phyloP scores from a whole-genome alignment of 371 early-diverging fungal species.

The Apophysomyces ossiformis region DNA sequence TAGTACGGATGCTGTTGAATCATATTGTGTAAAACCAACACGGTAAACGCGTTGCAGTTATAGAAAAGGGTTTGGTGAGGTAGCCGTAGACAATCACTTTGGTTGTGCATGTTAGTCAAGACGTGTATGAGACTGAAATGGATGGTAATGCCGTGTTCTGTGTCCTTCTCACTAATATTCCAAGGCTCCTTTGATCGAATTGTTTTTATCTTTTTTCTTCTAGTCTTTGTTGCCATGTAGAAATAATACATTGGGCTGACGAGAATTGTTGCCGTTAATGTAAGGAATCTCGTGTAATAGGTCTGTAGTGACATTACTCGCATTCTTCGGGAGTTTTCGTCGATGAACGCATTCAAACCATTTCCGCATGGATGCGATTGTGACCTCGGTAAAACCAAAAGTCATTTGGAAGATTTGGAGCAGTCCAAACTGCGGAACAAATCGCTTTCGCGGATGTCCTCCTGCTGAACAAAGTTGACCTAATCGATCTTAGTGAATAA shows the following conservation, averaged over 20 bases:
- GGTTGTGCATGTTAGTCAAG: constrained; percentile 35
- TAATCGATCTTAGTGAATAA: constrained; percentile 23
- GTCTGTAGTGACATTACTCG: constrained; percentile 41
- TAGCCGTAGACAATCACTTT: constrained; percentile 37
- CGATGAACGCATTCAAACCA: constrained; percentile 29
- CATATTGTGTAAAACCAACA: constrained; percentile 37
- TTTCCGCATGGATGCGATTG: constrained; percentile 37
- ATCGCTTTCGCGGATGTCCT: constrained; percentile 43
- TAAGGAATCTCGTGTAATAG: background rate
- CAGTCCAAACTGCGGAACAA: constrained; percentile 31
- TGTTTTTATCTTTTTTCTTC: background rate
- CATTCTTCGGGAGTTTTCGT: constrained; percentile 33
- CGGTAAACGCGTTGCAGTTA: constrained; percentile 41
- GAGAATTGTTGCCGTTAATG: constrained; percentile 3
- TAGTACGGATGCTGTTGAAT: constrained; percentile 23
- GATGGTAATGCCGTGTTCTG: constrained; percentile 27
- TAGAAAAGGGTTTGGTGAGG: constrained; percentile 48
- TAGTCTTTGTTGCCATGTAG: constrained; percentile 27
- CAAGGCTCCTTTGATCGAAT: no score
- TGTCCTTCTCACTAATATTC: background rate
- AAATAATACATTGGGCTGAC: background rate
- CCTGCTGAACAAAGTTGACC: constrained; percentile 43
- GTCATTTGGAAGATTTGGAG: constrained; percentile 25
- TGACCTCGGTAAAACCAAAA: constrained; percentile 46
- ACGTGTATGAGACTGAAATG: constrained; percentile 42